Base-by-base conservation (phyloP, 805 yeast species). In the Zygosaccharomyces gambellarensis region DNA sequence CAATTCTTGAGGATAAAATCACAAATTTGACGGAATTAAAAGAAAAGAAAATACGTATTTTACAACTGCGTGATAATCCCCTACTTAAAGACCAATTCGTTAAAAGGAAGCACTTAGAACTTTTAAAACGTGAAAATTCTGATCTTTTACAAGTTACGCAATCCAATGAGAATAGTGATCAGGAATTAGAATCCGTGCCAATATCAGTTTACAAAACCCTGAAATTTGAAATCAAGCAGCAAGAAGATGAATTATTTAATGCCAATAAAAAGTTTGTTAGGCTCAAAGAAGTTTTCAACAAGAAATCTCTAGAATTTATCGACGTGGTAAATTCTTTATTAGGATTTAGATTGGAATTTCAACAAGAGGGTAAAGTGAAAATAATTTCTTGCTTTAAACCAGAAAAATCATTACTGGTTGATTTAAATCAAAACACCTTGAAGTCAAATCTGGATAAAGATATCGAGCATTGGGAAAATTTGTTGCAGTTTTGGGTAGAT, bases 341-440 rank as follows among this genome's bases (percentile, higher is more conserved):
- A 45, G 96, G 96, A 0, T 88, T 80, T 64, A 76, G 78, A 42
- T 69, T 89, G 22, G 95, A 87, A 60, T 83, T 87, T 54, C 65
- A 81, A 62, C 71, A 75, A 55, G 71, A 81, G 70, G 66, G 77
- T 63, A 70, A 79, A 71, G 71, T 84, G 58, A 72, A 85, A 67
- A 69, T 82, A 59, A 67, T 74, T 57, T 65, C 83, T 60, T 70
- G 77, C 68, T 74, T 72, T 61, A 59, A 67, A 23, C 64, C 73
- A 3, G 65, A 64, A 2, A 70, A 68, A 25, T 75, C 78, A 47
- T 68, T 85, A 45, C 68, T 81, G 3, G 76, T 84, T 9, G 90
- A 86, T 60, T 71, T 82, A 5, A 69, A 71, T 2, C 70, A 76
- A 10, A 77, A 79, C 47, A 73, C 83, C 1, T 64, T 83, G 54